Evolutionary conservation across 2,329 filamentous ascomycete species (phyloP).

Genomic region (Mycogone perniciosa): DNA sequence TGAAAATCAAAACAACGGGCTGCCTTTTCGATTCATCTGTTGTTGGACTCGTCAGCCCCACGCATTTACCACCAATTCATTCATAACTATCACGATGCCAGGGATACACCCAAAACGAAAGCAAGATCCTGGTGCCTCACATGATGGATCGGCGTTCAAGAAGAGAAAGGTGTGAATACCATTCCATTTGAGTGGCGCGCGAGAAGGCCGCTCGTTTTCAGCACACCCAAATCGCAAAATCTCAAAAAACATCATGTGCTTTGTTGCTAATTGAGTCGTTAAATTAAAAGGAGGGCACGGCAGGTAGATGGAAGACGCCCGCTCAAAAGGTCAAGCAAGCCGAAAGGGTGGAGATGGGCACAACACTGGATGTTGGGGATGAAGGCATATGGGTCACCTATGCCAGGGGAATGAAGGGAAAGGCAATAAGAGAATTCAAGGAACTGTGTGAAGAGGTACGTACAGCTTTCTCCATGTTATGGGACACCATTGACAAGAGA

Average conservation of each 20-base stretch:
- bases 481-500: not conserved
- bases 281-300: constrained; percentile 41
- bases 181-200: no score
- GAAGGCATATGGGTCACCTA: constrained; percentile 74
- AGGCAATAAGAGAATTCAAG: constrained; percentile 61
- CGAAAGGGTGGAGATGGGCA: constrained; percentile 35
- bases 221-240: no score
- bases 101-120: constrained; percentile 32
- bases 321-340: constrained; percentile 48
- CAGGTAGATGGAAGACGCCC: constrained; percentile 56
- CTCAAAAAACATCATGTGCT: not conserved
- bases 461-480: not conserved
- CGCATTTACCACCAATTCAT: not conserved
- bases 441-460: constrained; percentile 59
- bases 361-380: constrained; percentile 58
- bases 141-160: constrained; percentile 26
- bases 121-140: constrained; percentile 21
- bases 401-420: constrained; percentile 62
- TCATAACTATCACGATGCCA: constrained; percentile 21
- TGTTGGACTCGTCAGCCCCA: not conserved
- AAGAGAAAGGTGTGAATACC: constrained; percentile 34
- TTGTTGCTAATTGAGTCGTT: not conserved
- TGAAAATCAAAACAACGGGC: no score
- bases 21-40: no score
- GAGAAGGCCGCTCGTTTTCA: no score